These are phyloP conservation scores for Monilinia fructicola DNA, from an alignment of 2,329 filamentous ascomycete genomes.

Conservation along the genomic window DNA sequence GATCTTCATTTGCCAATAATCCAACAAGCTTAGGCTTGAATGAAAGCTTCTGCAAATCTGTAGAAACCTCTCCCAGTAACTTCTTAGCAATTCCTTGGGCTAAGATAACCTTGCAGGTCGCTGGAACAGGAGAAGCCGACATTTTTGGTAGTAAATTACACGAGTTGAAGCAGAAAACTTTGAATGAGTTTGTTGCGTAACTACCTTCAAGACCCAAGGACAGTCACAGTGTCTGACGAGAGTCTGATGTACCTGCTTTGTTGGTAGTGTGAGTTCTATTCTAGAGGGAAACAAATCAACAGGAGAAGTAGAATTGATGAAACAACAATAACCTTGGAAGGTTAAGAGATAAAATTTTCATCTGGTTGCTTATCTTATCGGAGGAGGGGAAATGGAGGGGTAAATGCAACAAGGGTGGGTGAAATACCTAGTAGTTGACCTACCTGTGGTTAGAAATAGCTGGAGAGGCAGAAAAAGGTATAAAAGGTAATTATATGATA, in stretches of 20 bases:
- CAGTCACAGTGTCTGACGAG: not conserved
- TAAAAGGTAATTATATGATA: no score
- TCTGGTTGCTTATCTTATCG: conserved; percentile 17
- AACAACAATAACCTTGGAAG: no score
- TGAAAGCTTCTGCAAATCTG: conserved; percentile 70
- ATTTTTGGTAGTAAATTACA: conserved; percentile 14
- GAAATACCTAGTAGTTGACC: no score
- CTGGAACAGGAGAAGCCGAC: conserved; percentile 26
- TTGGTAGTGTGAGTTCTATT: not conserved
- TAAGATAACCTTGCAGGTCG: conserved; percentile 88
- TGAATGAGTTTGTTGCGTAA: not conserved
- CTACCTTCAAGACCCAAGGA: no score
- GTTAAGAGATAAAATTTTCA: conserved; percentile 15
- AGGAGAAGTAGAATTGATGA: not conserved
- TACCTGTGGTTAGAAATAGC: no score
- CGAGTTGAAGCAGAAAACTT: not conserved
- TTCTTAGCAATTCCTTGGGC: conserved; percentile 83
- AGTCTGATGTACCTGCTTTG: not conserved
- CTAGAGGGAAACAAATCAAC: conserved; percentile 1
- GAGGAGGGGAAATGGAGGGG: conserved; percentile 18
- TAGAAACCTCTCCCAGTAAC: conserved; percentile 74
- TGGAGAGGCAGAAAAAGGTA: no score
- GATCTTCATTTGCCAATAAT: conserved; percentile 89
- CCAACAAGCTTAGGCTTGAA: conserved; percentile 79
- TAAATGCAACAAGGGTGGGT: not conserved